These are phyloP conservation scores for Malus hybrid DNA, from an alignment of 331 rosid genomes.

Conservation along the genomic window DNA sequence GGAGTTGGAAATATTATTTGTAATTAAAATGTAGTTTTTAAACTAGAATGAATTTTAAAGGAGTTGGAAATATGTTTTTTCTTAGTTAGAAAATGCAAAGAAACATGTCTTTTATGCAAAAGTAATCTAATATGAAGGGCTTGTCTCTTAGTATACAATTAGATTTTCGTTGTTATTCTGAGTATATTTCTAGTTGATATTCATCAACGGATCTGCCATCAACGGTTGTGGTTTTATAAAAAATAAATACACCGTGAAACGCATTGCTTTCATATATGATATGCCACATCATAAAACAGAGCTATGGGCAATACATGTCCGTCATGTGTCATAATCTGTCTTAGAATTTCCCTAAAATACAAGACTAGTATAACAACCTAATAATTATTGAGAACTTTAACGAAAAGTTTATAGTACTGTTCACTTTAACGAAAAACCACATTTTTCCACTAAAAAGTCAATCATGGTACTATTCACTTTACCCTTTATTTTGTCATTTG, in stretches of 20 bases:
- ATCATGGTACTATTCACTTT: too few species aligned
- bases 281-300: neutral
- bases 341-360: slow-evolving; percentile 16
- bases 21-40: neutral
- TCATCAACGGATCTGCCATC: neutral
- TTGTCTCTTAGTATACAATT: neutral
- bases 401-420: too few species aligned
- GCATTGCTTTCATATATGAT: neutral
- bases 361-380: slow-evolving; percentile 33
- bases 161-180: neutral
- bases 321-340: slow-evolving; percentile 18
- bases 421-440: too few species aligned
- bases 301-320: slow-evolving; percentile 11
- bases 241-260: neutral
- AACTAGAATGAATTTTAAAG: neutral
- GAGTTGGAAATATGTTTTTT: neutral
- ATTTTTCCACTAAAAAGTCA: too few species aligned
- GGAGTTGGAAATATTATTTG: too few species aligned
- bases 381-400: slow-evolving; percentile 8
- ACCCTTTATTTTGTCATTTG: too few species aligned
- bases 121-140: neutral
- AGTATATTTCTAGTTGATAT: neutral
- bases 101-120: neutral
- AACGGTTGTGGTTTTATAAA: neutral
- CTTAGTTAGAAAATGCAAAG: neutral